Conservation (phyloP, 768 basidiomycete genomes). For the Tulasnella sp. region DNA sequence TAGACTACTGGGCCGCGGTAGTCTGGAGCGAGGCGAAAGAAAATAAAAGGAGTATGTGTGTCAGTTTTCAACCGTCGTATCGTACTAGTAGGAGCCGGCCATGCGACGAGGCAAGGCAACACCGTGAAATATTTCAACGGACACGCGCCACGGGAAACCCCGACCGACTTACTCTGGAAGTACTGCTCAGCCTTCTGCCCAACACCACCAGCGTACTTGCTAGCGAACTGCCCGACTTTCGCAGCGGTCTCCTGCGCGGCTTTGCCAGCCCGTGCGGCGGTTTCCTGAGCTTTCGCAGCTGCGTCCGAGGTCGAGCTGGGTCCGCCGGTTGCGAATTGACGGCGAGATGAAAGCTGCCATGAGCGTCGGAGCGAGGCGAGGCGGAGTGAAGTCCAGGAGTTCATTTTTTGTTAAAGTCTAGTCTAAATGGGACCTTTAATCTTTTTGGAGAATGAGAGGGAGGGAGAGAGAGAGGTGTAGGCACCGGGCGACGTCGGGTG, state of each 20-base stretch:
- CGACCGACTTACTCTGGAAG: conserved; percentile 32
- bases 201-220: conserved; percentile 42
- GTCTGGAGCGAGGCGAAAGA: conserved; percentile 35
- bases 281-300: conserved; percentile 64
- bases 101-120: background rate
- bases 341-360: background rate
- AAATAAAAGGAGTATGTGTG: background rate
- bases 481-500: background rate
- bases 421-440: no score
- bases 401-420: background rate
- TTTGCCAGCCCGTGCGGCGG: conserved; percentile 48
- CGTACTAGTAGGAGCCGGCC: background rate
- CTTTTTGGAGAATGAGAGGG: background rate
- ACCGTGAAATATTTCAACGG: no score
- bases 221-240: conserved; percentile 38
- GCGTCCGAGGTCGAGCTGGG: conserved; percentile 33
- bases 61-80: background rate
- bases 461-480: background rate
- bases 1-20: conserved; percentile 72
- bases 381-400: background rate
- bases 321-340: conserved; percentile 11
- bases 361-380: background rate
- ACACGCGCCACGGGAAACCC: conserved; percentile 14
- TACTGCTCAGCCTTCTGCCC: conserved; percentile 25
- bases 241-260: conserved; percentile 31